Evolutionary conservation across 1,284 basidiomycete species (phyloP).

Genomic region (Ceratobasidium sp.): DNA sequence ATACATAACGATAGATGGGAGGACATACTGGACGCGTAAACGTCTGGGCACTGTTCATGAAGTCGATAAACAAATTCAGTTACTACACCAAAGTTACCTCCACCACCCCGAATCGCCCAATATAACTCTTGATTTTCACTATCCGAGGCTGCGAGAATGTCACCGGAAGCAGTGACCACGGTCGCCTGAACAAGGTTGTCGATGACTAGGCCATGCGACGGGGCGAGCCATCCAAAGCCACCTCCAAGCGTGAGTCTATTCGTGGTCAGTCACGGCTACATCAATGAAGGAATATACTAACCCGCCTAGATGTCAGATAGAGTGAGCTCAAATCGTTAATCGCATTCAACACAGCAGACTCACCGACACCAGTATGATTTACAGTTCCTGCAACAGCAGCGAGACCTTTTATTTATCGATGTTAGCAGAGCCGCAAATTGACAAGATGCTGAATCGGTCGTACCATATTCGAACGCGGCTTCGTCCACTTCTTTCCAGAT

Average conservation of each 20-base stretch:
- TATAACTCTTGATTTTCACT: constrained; percentile 35
- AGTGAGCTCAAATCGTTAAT: constrained; percentile 25
- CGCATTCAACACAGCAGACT: not conserved
- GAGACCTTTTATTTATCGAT: constrained; percentile 2
- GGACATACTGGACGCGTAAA: not conserved
- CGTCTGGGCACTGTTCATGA: constrained; percentile 38
- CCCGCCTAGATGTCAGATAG: constrained; percentile 10
- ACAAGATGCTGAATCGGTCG: not conserved
- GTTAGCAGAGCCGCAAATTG: not conserved
- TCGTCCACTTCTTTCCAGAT: constrained; percentile 41
- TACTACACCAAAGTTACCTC: constrained; percentile 46
- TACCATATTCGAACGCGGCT: constrained; percentile 46
- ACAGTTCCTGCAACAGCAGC: constrained; percentile 23
- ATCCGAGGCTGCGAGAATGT: constrained; percentile 42
- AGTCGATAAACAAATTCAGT: constrained; percentile 45
- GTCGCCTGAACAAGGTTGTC: constrained; percentile 46
- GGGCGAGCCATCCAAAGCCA: constrained; percentile 33
- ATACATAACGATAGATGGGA: no score
- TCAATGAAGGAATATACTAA: not conserved
- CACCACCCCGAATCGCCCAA: constrained; percentile 46
- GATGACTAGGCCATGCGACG: constrained; percentile 39
- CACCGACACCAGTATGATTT: constrained; percentile 27
- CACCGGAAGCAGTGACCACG: constrained; percentile 37
- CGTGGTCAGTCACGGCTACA: not conserved
- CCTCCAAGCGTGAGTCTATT: constrained; percentile 39